These are phyloP conservation scores for Cercospora zeae-maydis DNA, from an alignment of 2,329 filamentous ascomycete genomes.

Conservation along the genomic window DNA sequence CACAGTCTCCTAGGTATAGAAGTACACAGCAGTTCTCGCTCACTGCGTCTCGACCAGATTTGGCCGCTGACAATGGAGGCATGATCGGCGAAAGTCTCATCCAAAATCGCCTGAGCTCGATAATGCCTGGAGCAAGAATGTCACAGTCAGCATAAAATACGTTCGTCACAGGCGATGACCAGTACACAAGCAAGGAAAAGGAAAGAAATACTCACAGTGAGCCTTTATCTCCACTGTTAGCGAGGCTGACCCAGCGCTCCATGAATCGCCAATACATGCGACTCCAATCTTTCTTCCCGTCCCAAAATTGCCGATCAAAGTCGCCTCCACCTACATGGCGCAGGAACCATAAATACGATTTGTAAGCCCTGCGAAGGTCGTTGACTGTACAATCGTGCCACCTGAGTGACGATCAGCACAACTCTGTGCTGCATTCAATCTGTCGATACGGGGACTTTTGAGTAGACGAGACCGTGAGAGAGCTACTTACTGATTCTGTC, in stretches of 20 bases:
- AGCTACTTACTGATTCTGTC: conserved; percentile 17
- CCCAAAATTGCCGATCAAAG: conserved; percentile 31
- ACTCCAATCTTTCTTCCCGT: conserved; percentile 24
- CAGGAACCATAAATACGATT: conserved; percentile 30
- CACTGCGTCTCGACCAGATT: conserved; percentile 6
- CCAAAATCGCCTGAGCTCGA: neutral
- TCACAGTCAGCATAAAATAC: neutral
- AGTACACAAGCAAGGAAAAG: neutral
- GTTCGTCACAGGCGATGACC: neutral
- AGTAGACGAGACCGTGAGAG: neutral
- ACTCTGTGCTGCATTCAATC: neutral
- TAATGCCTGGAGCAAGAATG: neutral
- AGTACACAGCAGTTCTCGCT: conserved; percentile 20
- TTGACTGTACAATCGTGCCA: conserved; percentile 27
- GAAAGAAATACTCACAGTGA: neutral
- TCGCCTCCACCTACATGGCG: conserved; percentile 5
- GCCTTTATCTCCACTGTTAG: neutral
- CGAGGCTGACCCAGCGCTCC: conserved; percentile 2
- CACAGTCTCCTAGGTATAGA: conserved; percentile 15
- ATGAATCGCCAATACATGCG: conserved; percentile 33
- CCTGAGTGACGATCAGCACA: neutral
- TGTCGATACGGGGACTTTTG: neutral
- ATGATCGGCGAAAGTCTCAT: neutral
- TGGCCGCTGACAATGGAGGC: neutral
- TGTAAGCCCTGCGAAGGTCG: conserved; percentile 34